phyloP scores from a whole-genome alignment of 2,329 filamentous ascomycete species.

The Trichophyton mentagrophytes region DNA sequence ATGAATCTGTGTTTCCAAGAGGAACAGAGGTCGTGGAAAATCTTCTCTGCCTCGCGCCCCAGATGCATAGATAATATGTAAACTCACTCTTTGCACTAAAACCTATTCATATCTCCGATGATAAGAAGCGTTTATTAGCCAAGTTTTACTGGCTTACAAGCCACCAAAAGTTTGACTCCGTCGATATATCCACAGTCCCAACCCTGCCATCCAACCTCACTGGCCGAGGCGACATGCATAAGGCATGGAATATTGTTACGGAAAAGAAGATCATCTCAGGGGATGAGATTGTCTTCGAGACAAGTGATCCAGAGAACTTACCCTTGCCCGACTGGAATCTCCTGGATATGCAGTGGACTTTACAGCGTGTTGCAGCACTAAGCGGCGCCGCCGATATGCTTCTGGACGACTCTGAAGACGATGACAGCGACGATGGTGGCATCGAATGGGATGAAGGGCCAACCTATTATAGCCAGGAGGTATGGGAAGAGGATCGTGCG shows the following conservation, averaged over 20 bases:
- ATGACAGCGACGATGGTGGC: neutral
- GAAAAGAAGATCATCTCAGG: neutral
- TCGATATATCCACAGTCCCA: neutral
- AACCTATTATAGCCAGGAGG: too few relatives aligned
- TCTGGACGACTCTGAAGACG: neutral
- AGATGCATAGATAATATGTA: conserved; percentile 5
- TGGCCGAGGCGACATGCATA: neutral
- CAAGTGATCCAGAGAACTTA: conserved; percentile 2
- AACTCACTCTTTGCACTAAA: conserved; percentile 7
- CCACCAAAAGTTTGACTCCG: neutral
- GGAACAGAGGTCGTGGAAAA: conserved; percentile 8
- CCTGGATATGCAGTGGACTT: conserved; percentile 4
- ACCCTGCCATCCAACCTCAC: neutral
- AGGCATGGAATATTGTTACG: neutral
- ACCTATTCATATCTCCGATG: neutral
- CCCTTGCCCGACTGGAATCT: conserved; percentile 1
- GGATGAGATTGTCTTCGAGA: neutral
- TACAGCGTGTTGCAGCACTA: conserved; percentile 5
- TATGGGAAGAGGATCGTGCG: too few relatives aligned
- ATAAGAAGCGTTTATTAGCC: neutral
- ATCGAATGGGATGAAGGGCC: neutral
- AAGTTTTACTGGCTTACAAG: conserved; percentile 9
- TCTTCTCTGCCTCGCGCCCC: conserved; percentile 9
- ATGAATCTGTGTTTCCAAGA: conserved; percentile 2
- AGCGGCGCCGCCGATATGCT: neutral